Evolutionary conservation across 2,329 filamentous ascomycete species (phyloP).

Genomic region (Colletotrichum aenigma): DNA sequence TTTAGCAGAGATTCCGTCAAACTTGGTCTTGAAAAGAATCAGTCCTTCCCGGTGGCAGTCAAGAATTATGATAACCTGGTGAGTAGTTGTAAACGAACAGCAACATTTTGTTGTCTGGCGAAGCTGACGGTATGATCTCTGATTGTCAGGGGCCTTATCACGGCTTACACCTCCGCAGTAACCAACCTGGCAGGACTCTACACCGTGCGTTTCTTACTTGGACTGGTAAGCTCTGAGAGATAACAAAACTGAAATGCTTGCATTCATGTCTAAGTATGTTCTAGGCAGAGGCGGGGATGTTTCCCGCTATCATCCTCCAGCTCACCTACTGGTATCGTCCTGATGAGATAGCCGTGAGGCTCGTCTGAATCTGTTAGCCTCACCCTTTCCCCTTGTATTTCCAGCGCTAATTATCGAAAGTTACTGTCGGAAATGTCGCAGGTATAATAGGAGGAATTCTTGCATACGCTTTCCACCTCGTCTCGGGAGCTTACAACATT

Average conservation of each 20-base stretch:
- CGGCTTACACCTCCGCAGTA: neutral
- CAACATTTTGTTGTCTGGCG: neutral
- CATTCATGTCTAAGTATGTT: too few species aligned
- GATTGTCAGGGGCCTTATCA: neutral
- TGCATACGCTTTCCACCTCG: neutral
- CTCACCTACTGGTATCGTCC: neutral
- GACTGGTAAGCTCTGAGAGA: neutral
- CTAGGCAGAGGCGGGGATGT: too few species aligned
- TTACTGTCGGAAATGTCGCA: neutral
- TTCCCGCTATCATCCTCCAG: neutral
- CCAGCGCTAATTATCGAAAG: neutral
- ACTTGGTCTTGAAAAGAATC: neutral
- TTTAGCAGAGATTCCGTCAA: neutral
- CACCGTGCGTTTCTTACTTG: neutral
- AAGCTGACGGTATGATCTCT: neutral
- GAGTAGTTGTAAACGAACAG: neutral
- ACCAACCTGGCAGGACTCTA: neutral
- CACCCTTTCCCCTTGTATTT: rapidly evolving
- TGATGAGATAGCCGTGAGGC: neutral
- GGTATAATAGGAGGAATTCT: neutral
- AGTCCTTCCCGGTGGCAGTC: neutral
- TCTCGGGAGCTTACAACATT: neutral
- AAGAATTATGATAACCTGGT: neutral
- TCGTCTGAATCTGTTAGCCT: neutral
- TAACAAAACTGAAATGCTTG: too few species aligned